Percentiles rank a stretch among this genome's conserved stretches.
Evolutionary conservation across 2,329 filamentous ascomycete species (phyloP).

Genomic region (Pestalotiopsis sp.): DNA sequence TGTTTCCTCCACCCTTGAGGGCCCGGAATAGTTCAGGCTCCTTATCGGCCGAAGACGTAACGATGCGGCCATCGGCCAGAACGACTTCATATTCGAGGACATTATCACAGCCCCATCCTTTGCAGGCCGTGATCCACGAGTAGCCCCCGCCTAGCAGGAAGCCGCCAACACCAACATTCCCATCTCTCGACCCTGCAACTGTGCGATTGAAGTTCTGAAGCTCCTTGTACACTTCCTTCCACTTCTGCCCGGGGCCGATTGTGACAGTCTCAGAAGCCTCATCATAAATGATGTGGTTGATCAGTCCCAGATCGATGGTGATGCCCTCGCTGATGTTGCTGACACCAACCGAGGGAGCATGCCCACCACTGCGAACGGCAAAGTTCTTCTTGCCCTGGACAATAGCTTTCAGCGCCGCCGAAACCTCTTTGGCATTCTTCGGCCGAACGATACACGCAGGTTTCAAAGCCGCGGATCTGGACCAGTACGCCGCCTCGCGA

Average conservation of each 20-base stretch:
- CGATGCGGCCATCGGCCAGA: constrained; percentile 5
- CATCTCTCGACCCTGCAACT: constrained; percentile 1
- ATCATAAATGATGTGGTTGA: neutral
- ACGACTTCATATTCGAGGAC: constrained; percentile 10
- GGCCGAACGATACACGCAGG: constrained; percentile 3
- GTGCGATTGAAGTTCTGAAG: neutral
- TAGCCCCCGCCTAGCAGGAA: constrained; percentile 21
- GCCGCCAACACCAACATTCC: constrained; percentile 20
- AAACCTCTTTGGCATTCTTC: neutral
- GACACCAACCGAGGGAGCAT: neutral
- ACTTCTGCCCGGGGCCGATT: neutral
- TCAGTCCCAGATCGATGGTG: neutral
- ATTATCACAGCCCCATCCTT: constrained; percentile 10
- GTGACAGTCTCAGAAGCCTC: neutral
- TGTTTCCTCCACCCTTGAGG: constrained; percentile 47
- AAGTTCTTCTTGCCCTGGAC: neutral
- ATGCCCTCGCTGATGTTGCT: constrained; percentile 7
- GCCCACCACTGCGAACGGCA: constrained; percentile 3
- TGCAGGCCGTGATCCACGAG: constrained; percentile 17
- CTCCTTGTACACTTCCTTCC: neutral
- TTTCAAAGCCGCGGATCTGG: constrained; percentile 1
- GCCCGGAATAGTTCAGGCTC: constrained; percentile 42
- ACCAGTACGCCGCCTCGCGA: constrained; percentile 4
- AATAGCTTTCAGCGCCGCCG: neutral
- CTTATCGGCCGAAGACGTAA: neutral